These are phyloP conservation scores for Pneumocystis canis DNA, from an alignment of 1,139 yeast genomes.

Conservation along the genomic window DNA sequence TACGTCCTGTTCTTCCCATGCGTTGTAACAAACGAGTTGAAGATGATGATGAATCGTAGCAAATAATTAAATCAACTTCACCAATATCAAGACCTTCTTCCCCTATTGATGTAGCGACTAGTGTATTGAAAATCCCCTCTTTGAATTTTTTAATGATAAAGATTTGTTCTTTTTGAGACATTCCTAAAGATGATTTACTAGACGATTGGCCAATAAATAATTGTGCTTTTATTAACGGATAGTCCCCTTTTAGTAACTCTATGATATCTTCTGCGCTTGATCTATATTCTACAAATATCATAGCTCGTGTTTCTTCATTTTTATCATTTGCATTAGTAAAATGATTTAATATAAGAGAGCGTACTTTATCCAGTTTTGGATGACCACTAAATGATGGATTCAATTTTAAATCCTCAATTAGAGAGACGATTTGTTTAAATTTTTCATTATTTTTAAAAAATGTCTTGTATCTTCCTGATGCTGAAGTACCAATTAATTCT, in stretches of 20 bases:
- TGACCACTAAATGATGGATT: constrained; percentile 45
- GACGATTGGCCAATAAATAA: constrained; percentile 72
- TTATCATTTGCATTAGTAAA: constrained; percentile 12
- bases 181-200: constrained; percentile 25
- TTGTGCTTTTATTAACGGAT: constrained; percentile 47
- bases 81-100: constrained; percentile 98
- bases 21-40: constrained; percentile 89
- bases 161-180: constrained; percentile 32
- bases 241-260: constrained; percentile 40
- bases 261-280: constrained; percentile 84
- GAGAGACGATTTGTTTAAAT: constrained; percentile 32
- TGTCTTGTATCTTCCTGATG: constrained; percentile 46
- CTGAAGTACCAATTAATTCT: constrained; percentile 26
- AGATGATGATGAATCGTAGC: constrained; percentile 84
- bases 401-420: constrained; percentile 32
- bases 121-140: constrained; percentile 52
- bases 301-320: constrained; percentile 49
- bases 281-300: constrained; percentile 74
- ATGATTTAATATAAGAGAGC: constrained; percentile 13
- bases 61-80: constrained; percentile 83
- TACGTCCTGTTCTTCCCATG: constrained; percentile 97
- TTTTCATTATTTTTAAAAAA: constrained; percentile 41
- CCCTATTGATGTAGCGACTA: constrained; percentile 94
- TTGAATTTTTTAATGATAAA: constrained; percentile 62
- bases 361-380: constrained; percentile 39